Base-by-base conservation (phyloP, 2,329 filamentous ascomycete species). In the Cladorrhinum sp. region DNA sequence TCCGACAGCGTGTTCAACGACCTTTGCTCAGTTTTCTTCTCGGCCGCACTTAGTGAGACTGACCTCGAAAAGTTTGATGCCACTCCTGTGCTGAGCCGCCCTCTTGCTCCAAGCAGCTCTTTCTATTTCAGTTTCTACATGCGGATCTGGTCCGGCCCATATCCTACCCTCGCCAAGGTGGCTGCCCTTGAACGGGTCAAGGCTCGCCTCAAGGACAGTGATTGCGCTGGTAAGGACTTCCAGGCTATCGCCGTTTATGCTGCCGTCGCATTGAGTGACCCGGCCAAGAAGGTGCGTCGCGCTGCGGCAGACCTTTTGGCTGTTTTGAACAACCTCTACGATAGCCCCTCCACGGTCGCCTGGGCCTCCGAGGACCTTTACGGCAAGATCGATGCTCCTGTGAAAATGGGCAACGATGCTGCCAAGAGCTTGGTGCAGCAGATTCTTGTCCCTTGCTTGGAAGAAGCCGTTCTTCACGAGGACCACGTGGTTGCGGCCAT, bases 211-310 rank as follows among this genome's bases (percentile, higher is more conserved):
- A 83, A 84, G 57, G 73, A 75, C 9, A 74, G 75, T 14, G 80
- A 82, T 61, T 79, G 77, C 58, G 73, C 71, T 21, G 77, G 77
- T 20, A 70, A 83, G 7, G 90, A 96, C 71, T 81, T 93, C 54
- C 94, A 98, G 71, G 84, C 86, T 10, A 73, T 97, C 18, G 71
- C 96, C n/a, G 94, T 94, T 2, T 97, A 96, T 74, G 79, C 88
- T 30, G 77, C 97, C 51, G 80, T 83, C 39, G 90, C 89, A 21
- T 82, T 98, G 18, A 81, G 85, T 23, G 94, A 98, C 72, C 77
- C 86, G 4, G 90, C 90, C 1, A 86, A 88, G 64, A 86, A 86
- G 64, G 88, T 96, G 48, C 88, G 93, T 50, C 86, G 87, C 64
- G 86, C 91, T 55, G 90, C 92, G 20, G 86, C 88, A 21, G 83